These are phyloP conservation scores for Pseudozyma tsukubaensis DNA, from an alignment of 1,284 basidiomycete genomes.

Conservation along the genomic window DNA sequence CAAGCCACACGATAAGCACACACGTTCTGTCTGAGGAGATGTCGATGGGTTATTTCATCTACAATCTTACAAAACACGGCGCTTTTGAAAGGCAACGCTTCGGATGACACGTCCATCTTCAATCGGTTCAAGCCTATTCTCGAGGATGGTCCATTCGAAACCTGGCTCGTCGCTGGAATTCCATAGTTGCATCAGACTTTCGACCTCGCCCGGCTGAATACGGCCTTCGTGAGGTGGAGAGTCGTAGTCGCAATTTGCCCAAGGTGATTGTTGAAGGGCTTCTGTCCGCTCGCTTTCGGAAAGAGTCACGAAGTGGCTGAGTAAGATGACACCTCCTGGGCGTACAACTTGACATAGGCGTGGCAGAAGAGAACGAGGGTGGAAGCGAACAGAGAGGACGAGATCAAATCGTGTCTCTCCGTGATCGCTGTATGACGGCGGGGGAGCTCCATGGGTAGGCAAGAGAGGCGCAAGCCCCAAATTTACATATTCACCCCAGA, in stretches of 20 bases:
- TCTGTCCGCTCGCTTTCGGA: constrained; percentile 13
- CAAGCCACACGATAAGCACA: neutral
- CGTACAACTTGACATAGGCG: constrained; percentile 20
- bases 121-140: constrained; percentile 30
- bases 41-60: neutral
- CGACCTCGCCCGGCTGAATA: constrained; percentile 34
- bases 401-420: constrained; percentile 17
- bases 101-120: constrained; percentile 40
- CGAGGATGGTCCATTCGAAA: constrained; percentile 21
- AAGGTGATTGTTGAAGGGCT: constrained; percentile 4
- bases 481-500: constrained; percentile 8
- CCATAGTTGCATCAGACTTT: constrained; percentile 25
- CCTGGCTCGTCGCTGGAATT: neutral
- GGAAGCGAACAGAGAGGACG: constrained; percentile 39
- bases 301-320: constrained; percentile 43
- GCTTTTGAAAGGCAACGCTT: constrained; percentile 28
- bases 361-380: constrained; percentile 27
- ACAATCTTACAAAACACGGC: neutral
- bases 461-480: constrained; percentile 21
- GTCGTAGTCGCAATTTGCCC: constrained; percentile 23
- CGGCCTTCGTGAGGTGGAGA: constrained; percentile 38
- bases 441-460: neutral
- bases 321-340: constrained; percentile 24
- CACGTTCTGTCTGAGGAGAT: neutral
- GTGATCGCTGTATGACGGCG: neutral